phyloP scores from a whole-genome alignment of 768 basidiomycete genomes.

The Tylopilus sp. region DNA sequence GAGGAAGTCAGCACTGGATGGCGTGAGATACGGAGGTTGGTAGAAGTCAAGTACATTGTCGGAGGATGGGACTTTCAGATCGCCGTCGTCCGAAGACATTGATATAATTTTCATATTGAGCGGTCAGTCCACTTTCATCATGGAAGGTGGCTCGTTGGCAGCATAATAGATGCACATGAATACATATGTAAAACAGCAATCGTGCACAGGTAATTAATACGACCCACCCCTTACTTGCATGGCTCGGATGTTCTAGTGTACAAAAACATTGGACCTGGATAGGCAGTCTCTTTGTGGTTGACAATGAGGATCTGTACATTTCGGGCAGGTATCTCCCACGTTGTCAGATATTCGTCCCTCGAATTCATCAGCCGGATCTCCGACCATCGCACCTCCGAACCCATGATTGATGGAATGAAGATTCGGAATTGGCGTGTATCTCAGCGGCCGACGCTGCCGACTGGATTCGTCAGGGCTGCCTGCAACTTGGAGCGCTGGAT shows the following conservation, averaged over 20 bases:
- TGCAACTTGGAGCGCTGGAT: not conserved
- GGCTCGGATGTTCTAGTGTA: not conserved
- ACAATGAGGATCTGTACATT: not conserved
- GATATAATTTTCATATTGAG: conserved; percentile 3
- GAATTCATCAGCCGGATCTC: too few species aligned
- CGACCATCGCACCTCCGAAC: not conserved
- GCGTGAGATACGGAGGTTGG: conserved; percentile 79
- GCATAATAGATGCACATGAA: conserved; percentile 9
- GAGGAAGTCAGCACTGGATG: conserved; percentile 58
- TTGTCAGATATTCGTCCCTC: too few species aligned
- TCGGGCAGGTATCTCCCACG: not conserved
- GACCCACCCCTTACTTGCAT: not conserved
- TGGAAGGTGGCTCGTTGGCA: not conserved
- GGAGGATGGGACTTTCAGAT: conserved; percentile 90
- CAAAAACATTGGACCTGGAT: not conserved
- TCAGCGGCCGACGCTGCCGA: not conserved
- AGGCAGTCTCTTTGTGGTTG: not conserved
- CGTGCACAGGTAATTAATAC: not conserved
- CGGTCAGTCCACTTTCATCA: not conserved
- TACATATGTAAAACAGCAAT: conserved; percentile 9
- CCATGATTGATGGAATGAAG: too few species aligned
- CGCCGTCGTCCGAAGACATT: conserved; percentile 76
- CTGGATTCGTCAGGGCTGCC: not conserved
- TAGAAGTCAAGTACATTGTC: conserved; percentile 77
- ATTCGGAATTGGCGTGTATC: not conserved